A percentile compares a stretch with the other conserved stretches of the same genome.
phyloP scores from a whole-genome alignment of 352 stramenopile genomes.

The Peronosclerospora sorghi region DNA sequence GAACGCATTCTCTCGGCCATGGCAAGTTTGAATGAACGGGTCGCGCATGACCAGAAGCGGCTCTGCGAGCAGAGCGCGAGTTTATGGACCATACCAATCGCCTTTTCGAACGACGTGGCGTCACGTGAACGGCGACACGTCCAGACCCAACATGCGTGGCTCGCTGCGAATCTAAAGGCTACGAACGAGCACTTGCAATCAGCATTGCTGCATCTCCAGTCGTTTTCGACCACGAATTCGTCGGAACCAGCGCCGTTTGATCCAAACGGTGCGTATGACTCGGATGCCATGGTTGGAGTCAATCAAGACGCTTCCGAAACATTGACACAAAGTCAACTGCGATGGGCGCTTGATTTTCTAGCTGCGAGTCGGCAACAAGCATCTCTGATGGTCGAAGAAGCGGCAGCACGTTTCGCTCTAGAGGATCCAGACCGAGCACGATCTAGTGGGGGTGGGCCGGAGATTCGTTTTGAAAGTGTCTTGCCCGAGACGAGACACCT shows the following conservation, averaged over 20 bases:
- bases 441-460: neutral
- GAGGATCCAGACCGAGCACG: slow-evolving; percentile 8
- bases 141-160: slow-evolving; percentile 55
- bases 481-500: slow-evolving; percentile 37
- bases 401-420: slow-evolving; percentile 8
- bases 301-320: slow-evolving; percentile 9
- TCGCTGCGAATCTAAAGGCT: slow-evolving; percentile 48
- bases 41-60: slow-evolving; percentile 11
- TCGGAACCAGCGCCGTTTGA: neutral
- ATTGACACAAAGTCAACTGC: slow-evolving; percentile 42
- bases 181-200: slow-evolving; percentile 50
- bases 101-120: slow-evolving; percentile 20
- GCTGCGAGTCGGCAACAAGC: slow-evolving; percentile 31
- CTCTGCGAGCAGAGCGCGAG: slow-evolving; percentile 10
- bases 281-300: neutral
- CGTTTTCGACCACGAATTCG: slow-evolving; percentile 15
- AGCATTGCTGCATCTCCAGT: slow-evolving; percentile 52
- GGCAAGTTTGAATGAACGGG: slow-evolving; percentile 34
- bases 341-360: slow-evolving; percentile 56
- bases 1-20: slow-evolving; percentile 46
- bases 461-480: slow-evolving; percentile 4
- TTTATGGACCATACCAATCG: slow-evolving; percentile 18
- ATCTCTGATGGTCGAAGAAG: slow-evolving; percentile 15
- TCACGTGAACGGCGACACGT: slow-evolving; percentile 22
- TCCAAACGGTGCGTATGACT: slow-evolving; percentile 2